These are phyloP conservation scores for Capsella bursapastoris DNA, from an alignment of 345 rosid genomes.

Conservation along the genomic window DNA sequence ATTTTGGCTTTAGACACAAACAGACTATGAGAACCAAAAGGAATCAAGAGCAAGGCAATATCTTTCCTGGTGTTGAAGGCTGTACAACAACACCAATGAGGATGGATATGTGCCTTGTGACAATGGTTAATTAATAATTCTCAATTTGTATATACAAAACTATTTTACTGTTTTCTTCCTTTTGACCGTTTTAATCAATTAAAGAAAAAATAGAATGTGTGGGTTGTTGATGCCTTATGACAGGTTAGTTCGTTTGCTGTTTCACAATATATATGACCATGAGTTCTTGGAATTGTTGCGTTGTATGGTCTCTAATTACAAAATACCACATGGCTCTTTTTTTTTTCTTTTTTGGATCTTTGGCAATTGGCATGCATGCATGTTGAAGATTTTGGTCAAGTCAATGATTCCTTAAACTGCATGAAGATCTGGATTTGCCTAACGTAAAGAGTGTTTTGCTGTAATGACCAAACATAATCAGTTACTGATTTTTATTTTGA, in stretches of 20 bases:
- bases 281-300: background rate
- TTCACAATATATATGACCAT: background rate
- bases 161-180: background rate
- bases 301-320: slow-evolving; percentile 17
- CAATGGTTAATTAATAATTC: background rate
- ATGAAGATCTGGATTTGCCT: background rate
- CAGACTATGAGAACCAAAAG: too few species aligned
- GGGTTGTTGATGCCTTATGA: background rate
- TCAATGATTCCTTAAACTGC: background rate
- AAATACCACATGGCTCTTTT: background rate
- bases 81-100: too few species aligned
- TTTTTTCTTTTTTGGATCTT: background rate
- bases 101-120: background rate
- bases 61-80: too few species aligned
- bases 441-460: background rate
- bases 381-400: background rate
- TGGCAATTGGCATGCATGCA: background rate
- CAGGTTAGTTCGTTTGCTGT: slow-evolving; percentile 18
- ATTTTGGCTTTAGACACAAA: background rate
- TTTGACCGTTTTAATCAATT: background rate
- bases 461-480: background rate
- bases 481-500: background rate
- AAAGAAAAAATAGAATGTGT: background rate
- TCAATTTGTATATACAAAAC: background rate
- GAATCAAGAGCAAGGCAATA: too few species aligned